Conservation (phyloP, 192 early-diverging fungal genomes). For the Ambispora gerdemannii region DNA sequence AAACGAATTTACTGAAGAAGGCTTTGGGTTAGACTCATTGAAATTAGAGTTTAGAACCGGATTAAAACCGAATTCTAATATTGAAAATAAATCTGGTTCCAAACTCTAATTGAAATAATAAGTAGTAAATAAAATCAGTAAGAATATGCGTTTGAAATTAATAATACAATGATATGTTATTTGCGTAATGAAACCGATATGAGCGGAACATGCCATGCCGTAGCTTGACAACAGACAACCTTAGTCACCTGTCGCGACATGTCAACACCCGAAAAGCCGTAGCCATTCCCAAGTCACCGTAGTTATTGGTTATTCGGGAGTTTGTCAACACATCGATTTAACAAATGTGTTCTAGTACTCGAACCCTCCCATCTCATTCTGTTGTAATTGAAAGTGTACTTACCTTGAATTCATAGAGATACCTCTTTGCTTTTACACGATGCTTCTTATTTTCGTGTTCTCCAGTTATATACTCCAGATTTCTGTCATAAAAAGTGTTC, state of each 20-base stretch:
- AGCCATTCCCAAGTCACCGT: slow-evolving; percentile 16
- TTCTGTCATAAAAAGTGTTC: slow-evolving; percentile 10
- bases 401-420: not conserved
- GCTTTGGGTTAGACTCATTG: slow-evolving; percentile 2
- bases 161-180: too few relatives aligned
- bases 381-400: not conserved
- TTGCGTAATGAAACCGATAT: slow-evolving; percentile 6
- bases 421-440: not conserved
- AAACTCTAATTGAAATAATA: too few relatives aligned
- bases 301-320: slow-evolving; percentile 18
- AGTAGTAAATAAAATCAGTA: too few relatives aligned
- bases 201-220: slow-evolving; percentile 12
- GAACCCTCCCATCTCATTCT: not conserved
- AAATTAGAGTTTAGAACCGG: not conserved
- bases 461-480: slow-evolving; percentile 10
- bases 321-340: slow-evolving; percentile 13
- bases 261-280: slow-evolving; percentile 10
- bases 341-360: slow-evolving; percentile 13
- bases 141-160: too few relatives aligned
- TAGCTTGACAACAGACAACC: slow-evolving; percentile 16
- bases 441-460: not conserved
- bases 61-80: not conserved
- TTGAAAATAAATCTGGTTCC: too few relatives aligned
- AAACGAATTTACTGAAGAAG: not conserved
- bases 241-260: slow-evolving; percentile 3